Conservation (phyloP, 345 rosid genomes). For the Psidium friedrichsthalianum region DNA sequence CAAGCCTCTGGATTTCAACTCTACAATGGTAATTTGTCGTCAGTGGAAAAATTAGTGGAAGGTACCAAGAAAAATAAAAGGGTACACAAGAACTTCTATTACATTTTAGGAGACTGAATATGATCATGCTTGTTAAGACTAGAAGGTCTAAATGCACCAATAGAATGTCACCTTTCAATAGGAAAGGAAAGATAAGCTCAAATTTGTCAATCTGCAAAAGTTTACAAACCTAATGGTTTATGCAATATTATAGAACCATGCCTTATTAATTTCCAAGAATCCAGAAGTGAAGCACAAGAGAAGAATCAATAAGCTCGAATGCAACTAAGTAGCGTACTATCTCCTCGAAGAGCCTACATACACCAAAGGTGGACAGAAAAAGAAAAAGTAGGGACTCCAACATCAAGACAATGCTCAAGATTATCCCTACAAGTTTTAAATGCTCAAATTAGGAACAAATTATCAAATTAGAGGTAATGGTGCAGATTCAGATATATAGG, state of each 20-base stretch:
- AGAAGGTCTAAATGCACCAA: neutral
- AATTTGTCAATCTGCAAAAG: neutral
- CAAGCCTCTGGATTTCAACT: constrained; percentile 58
- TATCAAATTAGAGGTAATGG: neutral
- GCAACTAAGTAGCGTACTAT: neutral
- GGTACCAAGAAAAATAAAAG: neutral
- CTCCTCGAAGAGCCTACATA: neutral
- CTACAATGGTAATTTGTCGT: constrained; percentile 15
- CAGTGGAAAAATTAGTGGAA: neutral
- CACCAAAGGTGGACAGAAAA: neutral
- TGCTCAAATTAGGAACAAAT: neutral
- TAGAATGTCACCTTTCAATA: neutral
- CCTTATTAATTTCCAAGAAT: neutral
- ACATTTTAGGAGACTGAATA: neutral
- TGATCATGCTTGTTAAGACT: neutral
- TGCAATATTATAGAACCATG: neutral
- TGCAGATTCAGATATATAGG: neutral
- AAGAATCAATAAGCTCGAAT: neutral
- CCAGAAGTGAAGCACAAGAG: neutral
- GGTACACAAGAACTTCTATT: neutral
- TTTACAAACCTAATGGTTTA: neutral
- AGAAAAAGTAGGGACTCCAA: neutral
- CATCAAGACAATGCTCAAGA: neutral
- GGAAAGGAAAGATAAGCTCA: neutral
- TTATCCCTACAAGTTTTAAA: neutral